phyloP scores from a whole-genome alignment of 495 filamentous ascomycete genomes.

The Aspergillus nanangensis region DNA sequence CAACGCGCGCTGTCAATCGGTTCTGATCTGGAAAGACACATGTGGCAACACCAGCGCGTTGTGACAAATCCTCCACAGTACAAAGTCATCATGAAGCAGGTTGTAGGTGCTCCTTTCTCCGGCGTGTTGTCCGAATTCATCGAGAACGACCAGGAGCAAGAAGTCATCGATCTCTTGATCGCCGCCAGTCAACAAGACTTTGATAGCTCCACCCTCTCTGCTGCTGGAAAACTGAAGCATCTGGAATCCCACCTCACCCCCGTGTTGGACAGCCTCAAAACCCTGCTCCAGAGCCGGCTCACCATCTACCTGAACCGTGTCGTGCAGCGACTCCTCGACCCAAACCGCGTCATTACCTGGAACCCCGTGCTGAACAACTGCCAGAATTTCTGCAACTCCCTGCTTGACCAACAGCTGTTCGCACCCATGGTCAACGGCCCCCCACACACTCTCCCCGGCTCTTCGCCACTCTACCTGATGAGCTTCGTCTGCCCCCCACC shows the following conservation, averaged over 20 bases:
- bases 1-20: neutral
- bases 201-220: conserved; percentile 2
- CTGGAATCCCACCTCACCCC: neutral
- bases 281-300: conserved; percentile 8
- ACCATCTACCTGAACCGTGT: conserved; percentile 20
- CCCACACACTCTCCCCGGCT: neutral
- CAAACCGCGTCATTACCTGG: neutral
- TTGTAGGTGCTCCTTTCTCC: conserved; percentile 30
- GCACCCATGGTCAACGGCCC: neutral
- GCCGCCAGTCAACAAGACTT: conserved; percentile 1
- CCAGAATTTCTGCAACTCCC: conserved; percentile 6
- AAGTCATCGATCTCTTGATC: conserved; percentile 20
- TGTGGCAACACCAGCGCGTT: conserved; percentile 14
- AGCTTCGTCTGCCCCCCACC: neutral
- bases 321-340: conserved; percentile 17
- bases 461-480: neutral
- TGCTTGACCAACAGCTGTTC: conserved; percentile 1
- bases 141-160: conserved; percentile 5
- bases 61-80: conserved; percentile 16
- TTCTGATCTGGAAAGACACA: neutral
- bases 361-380: neutral
- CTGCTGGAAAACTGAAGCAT: neutral
- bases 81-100: conserved; percentile 39
- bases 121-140: conserved; percentile 11
- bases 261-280: conserved; percentile 6